phyloP scores from a whole-genome alignment of 257 asterid species.

The Pogostemon cablin region DNA sequence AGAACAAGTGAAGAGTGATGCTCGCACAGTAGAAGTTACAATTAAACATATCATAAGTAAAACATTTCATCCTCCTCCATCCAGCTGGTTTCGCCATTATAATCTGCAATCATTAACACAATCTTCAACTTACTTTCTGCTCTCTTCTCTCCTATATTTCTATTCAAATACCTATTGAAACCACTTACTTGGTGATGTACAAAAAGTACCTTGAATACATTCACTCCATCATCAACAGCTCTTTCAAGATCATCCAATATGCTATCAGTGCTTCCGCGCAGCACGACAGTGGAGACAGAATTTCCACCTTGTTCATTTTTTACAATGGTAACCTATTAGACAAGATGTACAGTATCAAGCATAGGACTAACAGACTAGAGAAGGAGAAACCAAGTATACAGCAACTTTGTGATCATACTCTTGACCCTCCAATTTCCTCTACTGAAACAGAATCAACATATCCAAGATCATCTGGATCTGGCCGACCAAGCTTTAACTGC shows the following conservation, averaged over 20 bases:
- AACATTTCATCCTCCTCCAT: slow-evolving; percentile 50
- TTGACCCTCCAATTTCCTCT: slow-evolving; percentile 97
- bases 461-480: slow-evolving; percentile 94
- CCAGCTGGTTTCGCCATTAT: slow-evolving; percentile 66
- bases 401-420: slow-evolving; percentile 54
- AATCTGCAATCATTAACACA: slow-evolving; percentile 38
- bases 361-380: slow-evolving; percentile 14
- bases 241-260: slow-evolving; percentile 96
- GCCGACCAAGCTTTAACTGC: slow-evolving; percentile 90
- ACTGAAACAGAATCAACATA: slow-evolving; percentile 90
- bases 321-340: slow-evolving; percentile 83
- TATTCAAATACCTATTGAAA: neutral
- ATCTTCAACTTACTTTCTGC: neutral
- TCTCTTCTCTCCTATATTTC: no score
- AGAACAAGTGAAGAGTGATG: no score
- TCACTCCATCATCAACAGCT: slow-evolving; percentile 96
- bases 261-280: slow-evolving; percentile 97
- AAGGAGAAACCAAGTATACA: slow-evolving; percentile 16
- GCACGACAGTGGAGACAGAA: slow-evolving; percentile 83
- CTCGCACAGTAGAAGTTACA: neutral
- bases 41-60: slow-evolving; percentile 20
- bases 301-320: slow-evolving; percentile 97
- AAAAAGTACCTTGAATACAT: slow-evolving; percentile 74
- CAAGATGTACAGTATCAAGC: slow-evolving; percentile 24
- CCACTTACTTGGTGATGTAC: no score